Base-by-base conservation (phyloP, 768 basidiomycete species). In the Melanogaster broomeanus region DNA sequence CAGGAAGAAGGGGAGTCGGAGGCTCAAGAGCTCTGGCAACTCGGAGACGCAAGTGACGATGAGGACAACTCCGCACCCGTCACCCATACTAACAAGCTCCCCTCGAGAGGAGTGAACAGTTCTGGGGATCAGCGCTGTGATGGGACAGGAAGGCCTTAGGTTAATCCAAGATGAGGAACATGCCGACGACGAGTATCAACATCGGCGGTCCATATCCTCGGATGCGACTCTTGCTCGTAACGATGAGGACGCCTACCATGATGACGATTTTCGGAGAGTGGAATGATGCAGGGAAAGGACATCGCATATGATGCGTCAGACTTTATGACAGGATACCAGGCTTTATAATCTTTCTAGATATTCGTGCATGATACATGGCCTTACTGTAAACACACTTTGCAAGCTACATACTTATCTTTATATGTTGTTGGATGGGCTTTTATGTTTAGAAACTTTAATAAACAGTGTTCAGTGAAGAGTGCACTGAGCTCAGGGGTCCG, bases 21-120 rank as follows among this genome's bases (percentile, higher is more conserved):
- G 21, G 33, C 41, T 0, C 54, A 45, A 22, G 77, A 74, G 16
- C 59, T 85, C 35, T 93, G 90, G 90, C 78, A 85, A 41, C 75
- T 93, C 2, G 88, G 90, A 2, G 82, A 88, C 24, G 81, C 74
- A 21, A 87, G 85, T 49, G 88, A 88, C 44, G 83, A 83, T 5
- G 87, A 89, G 19, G 81, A 78, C 10, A 74, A 72, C 31, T 74
- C 78, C 53, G 64, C 71, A 19, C 73, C 77, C 43, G 75, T 77
- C 45, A 69, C 75, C 52, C 74, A 67, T 13, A 55, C 69, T 25
- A 66, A 57, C 47, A 67, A 65, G 44, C 64, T 61, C 52, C 40
- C 22, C 8, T 49, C 39, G 38, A 57, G 48, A 43, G 60, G 62
- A 28, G 53, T 61, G 49, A 53, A 58, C 51, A 52, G 52, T 38